Base-by-base conservation (phyloP, 2,329 filamentous ascomycete genomes). In the Parastagonospora avenae region DNA sequence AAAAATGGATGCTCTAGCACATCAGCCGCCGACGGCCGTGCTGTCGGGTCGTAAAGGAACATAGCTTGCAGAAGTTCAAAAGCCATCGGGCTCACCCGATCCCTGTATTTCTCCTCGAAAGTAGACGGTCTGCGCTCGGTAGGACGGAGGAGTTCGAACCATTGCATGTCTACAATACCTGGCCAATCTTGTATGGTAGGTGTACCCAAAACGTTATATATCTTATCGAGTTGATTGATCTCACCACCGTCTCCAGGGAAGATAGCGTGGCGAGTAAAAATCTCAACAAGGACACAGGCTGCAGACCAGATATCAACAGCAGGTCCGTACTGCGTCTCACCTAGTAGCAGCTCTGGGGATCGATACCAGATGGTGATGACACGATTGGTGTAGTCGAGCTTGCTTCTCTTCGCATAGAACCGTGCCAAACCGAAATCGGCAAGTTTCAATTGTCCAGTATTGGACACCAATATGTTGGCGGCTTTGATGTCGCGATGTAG, bases 321-420 rank as follows among this genome's bases (percentile, higher is more conserved):
- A 0, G 94, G 92, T 0, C 94, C 97, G 76, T 99, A 99, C 73
- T 99, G 94, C n/a, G 90, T 85, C 40, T 89, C 91, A 2, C 94
- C 94, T 1, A 99, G 84, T 1, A 99, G 84, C 4, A 99, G 82
- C 74, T 99, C 94, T 0, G 94, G 94, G 0, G 94, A 94, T 14
- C 94, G 90, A 68, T 99, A 99, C 95, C 95, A 99, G 60, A 99
- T 97, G 2, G 94, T 99, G 70, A 99, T 96, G 63, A 99, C 95
- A 31, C 94, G 89, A 70, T 99, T 99, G 1, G 94, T 99, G 73
- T 99, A 99, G 72, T 99, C 93, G 40, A 96, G 83, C 72, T 94
- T 90, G 54, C 89, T 87, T 42, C 89, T 87, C 72, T 99, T 99
- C 30, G 92, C 90, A 68, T 96, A 99, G 75, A 99, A 99, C 32